Evolutionary conservation across 805 yeast species (phyloP).

Genomic region (Schizosaccharomyces pombe): ASM294v3 CU329670.1:4321001-4321500

Average conservation of each 20-base stretch:
- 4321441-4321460: conserved; percentile 81
- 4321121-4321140: background rate
- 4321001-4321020: conserved; percentile 40
- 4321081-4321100: conserved; percentile 17
- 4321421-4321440: conserved; percentile 34
- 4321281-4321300: conserved; percentile 2
- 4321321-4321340: conserved; percentile 67
- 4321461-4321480: conserved; percentile 31
- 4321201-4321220: conserved; percentile 59
- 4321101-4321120: background rate
- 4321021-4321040: conserved; percentile 14
- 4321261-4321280: conserved; percentile 12
- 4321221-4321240: conserved; percentile 79
- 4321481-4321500: background rate
- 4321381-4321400: conserved; percentile 42
- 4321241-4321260: conserved; percentile 67
- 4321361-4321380: conserved; percentile 44
- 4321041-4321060: background rate
- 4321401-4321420: conserved; percentile 42
- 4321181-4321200: conserved; percentile 14
- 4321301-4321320: conserved; percentile 32
- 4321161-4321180: background rate
- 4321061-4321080: background rate
- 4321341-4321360: conserved; percentile 63
- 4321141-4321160: background rate